phyloP scores from a whole-genome alignment of 73 alveolate genomes.

The Urostyla sp. region DNA sequence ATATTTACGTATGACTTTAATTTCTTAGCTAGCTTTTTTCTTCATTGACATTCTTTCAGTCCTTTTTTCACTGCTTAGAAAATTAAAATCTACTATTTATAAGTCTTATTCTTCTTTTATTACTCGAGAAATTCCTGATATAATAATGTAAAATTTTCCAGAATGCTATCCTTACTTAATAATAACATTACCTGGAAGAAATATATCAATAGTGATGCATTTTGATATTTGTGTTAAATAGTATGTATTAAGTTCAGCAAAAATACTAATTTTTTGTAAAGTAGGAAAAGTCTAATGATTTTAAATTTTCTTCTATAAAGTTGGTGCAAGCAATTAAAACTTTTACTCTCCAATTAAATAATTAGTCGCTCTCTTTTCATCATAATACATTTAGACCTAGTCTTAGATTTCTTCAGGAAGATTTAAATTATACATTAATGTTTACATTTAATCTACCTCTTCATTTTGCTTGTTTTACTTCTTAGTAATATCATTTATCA shows the following conservation, averaged over 20 bases:
- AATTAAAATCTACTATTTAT: too few relatives aligned
- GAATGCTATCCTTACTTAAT: constrained; percentile 30
- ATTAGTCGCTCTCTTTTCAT: not conserved
- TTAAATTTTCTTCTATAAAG: constrained; percentile 24
- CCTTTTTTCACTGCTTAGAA: too few relatives aligned
- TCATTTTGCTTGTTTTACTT: constrained; percentile 12
- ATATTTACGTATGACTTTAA: too few relatives aligned
- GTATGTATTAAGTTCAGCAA: not conserved
- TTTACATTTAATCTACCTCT: constrained; percentile 1
- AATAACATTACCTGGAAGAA: constrained; percentile 24
- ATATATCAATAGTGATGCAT: not conserved
- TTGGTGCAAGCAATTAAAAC: constrained; percentile 24
- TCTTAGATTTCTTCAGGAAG: not conserved
- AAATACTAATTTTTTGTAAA: not conserved
- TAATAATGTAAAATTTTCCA: not conserved
- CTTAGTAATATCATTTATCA: constrained; percentile 12
- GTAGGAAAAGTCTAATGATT: constrained; percentile 3
- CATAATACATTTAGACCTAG: constrained; percentile 1
- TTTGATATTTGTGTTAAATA: constrained; percentile 1
- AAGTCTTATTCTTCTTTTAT: too few relatives aligned
- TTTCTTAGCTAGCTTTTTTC: too few relatives aligned
- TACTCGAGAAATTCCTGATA: too few relatives aligned
- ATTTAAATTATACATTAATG: constrained; percentile 7
- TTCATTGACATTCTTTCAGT: too few relatives aligned
- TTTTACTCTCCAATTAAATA: constrained; percentile 5